Base-by-base conservation (phyloP, 768 basidiomycete species). In the Boletus coccyginus region DNA sequence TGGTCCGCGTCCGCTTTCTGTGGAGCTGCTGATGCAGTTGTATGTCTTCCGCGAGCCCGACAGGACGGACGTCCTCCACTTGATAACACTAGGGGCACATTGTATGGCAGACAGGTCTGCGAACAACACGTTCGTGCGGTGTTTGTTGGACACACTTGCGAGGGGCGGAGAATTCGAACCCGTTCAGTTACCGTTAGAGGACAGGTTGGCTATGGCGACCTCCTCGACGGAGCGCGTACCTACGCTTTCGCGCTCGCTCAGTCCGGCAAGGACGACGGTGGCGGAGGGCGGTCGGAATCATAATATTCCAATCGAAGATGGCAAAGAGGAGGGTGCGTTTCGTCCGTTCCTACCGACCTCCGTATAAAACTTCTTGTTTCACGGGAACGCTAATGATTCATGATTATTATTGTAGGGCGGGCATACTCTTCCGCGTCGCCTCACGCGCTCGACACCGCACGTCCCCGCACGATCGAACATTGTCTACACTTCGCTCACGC, bases 391-490 rank as follows among this genome's bases (percentile, higher is more conserved):
- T 21, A 21, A 21, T 36, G 48, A 17, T 9, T 3, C 6, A 16
- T 38, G 16, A 13, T 29, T 16, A 12, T 31, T 19, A 19, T 49
- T 46, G 8, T 62, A 85, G 83, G 84, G 83, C 5, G 84, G 84
- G 3, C 83, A 85, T 46, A 79, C 80, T 0, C 70, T 85, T 10
- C 83, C 83, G 3, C 72, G 78, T 45, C 77, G 67, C 16, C 50
- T 74, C 36, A 75, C 76, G 1, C 62, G 60, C 31, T 52, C 64
- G 6, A 80, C 80, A 0, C 58, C 62, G 3, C 65, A 64, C 42
- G 71, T 68, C 0, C 74, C 78, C 8, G 75, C 82, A 8, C 61
- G 62, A 27, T 75, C 78, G 19, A 64, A 66, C 33, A 17, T 31
- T 13, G 44, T 66, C 13, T 40, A 50, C 7, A 54, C 48, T 27